Evolutionary conservation across 176 grass and related monocot genomes (phyloP), one percentile per base, ranked within the genome.

Genomic region (Carex littledalei): DNA sequence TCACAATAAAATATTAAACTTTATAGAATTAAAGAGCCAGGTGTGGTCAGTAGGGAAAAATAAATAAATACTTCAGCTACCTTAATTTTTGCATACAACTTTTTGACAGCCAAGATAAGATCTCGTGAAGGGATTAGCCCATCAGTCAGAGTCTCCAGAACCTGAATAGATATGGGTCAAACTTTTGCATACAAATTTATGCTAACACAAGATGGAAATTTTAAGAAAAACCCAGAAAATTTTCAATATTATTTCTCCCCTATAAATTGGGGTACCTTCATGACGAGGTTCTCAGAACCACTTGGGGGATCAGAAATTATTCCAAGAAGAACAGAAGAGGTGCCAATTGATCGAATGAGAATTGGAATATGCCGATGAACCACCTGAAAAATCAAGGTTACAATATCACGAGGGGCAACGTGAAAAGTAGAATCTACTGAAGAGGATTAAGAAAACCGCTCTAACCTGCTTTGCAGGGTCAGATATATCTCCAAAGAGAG

Each of bases 61-160:
- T 4, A 55, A 74, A 67, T 39, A 43, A 24, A 76, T 15, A 84
- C 80, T 17, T 87, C 65, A 11, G 63, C 12, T 59, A 98, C 95
- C 95, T 98, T 94, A 31, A 86, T 86, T 90, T 91, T 98, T 1
- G 92, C 92, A 85, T 93, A 90, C 26, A 98, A 90, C 22, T 93
- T 98, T 85, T 91, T 93, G 20, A 98, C 86, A 15, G 95, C 91
- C 58, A 87, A 90, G 74, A 93, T 93, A 75, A 98, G 52, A 86
- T 98, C 95, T 83, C 88, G 89, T 63, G 91, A 98, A 83, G 95
- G 95, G 77, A 84, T 61, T 41, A 61, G 67, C 65, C 83, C 92
- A 87, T 93, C 89, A 80, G 95, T 94, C 65, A 98, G 86, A 34
- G 89, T 89, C 64, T 98, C 90, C 86, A 98, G 85, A 89, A 94